Conservation (phyloP, 75 land plant genomes). For the Chamaecyparis obtusa region DNA sequence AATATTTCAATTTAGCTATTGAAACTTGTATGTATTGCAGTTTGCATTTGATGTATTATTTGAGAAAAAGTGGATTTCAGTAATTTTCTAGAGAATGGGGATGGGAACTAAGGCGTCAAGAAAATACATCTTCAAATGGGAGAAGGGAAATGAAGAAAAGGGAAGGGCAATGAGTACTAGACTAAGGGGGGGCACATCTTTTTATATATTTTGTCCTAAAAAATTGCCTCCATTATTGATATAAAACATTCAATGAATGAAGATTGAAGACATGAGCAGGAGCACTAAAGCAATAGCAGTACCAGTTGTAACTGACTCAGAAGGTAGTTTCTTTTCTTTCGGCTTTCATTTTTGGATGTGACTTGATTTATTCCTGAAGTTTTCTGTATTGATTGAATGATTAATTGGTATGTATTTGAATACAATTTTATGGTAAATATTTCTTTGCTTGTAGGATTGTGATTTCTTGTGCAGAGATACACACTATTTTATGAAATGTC, state of each 20-base stretch:
- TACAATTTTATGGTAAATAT: background rate
- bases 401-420: background rate
- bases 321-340: slow-evolving; percentile 47
- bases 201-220: background rate
- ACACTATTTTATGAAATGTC: background rate
- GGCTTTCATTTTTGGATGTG: background rate
- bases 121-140: background rate
- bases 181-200: background rate
- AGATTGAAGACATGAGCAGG: slow-evolving; percentile 83
- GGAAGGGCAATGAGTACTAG: background rate
- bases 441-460: slow-evolving; percentile 1
- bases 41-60: background rate
- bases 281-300: slow-evolving; percentile 73
- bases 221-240: background rate
- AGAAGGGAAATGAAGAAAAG: background rate
- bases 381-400: background rate
- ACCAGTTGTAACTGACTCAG: slow-evolving; percentile 92
- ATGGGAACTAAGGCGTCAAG: background rate
- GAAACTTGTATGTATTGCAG: background rate
- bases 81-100: background rate
- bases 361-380: background rate
- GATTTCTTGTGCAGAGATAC: background rate
- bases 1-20: background rate
- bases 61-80: background rate
- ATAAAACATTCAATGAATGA: slow-evolving; percentile 6